Evolutionary conservation across 768 basidiomycete species (phyloP).

Genomic region (Rhizopogon roseolus): DNA sequence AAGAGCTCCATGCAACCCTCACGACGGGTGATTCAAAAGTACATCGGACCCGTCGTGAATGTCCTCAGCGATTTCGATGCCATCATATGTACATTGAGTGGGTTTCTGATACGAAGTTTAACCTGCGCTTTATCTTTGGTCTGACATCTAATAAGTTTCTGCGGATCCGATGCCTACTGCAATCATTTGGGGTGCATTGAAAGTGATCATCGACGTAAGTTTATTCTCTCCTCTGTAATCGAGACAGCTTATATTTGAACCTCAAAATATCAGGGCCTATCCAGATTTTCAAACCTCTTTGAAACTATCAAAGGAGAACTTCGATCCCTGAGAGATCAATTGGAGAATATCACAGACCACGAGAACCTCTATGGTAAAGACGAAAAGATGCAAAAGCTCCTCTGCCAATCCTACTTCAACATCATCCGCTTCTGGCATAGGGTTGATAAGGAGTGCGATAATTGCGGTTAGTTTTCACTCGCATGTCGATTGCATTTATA

Average conservation of each 20-base stretch:
- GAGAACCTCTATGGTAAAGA: constrained; percentile 14
- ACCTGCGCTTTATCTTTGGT: neutral
- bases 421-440: constrained; percentile 19
- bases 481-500: neutral
- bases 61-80: neutral
- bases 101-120: neutral
- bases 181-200: neutral
- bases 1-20: neutral
- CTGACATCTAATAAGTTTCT: neutral
- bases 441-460: constrained; percentile 17
- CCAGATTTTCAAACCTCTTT: constrained; percentile 13
- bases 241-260: neutral
- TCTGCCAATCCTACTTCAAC: constrained; percentile 15
- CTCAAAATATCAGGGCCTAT: constrained; percentile 6
- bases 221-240: neutral
- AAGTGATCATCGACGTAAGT: neutral
- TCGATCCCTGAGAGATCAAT: constrained; percentile 3
- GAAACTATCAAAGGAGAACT: constrained; percentile 17
- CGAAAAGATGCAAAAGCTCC: constrained; percentile 4
- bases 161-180: neutral
- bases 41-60: neutral
- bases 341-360: constrained; percentile 11
- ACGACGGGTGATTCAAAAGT: neutral
- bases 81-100: neutral
- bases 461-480: neutral